These are phyloP conservation scores for Calocera cornea DNA, from an alignment of 768 basidiomycete species.

Conservation along the genomic window DNA sequence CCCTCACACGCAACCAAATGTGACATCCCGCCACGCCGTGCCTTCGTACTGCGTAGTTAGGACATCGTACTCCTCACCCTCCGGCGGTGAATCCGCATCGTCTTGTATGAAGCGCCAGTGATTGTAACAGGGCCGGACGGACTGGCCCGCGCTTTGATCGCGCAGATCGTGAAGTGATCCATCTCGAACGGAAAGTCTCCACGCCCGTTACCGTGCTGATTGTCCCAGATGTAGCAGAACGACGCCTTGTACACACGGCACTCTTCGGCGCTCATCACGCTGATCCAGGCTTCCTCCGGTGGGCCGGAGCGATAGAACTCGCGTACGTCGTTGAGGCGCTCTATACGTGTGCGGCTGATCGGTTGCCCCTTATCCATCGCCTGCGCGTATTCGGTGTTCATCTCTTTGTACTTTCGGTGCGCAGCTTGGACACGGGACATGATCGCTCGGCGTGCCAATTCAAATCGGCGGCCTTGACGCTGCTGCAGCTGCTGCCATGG, in stretches of 20 bases:
- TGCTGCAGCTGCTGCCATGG: background rate
- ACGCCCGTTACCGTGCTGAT: background rate
- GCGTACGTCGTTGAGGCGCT: background rate
- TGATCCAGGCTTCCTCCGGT: background rate
- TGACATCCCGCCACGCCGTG: too few species aligned
- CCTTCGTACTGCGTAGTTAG: too few species aligned
- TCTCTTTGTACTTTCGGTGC: background rate
- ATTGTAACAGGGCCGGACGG: background rate
- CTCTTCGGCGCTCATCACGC: background rate
- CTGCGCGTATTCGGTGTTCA: background rate
- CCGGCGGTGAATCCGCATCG: background rate
- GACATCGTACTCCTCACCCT: background rate
- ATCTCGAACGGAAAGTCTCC: background rate
- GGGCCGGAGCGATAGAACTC: background rate
- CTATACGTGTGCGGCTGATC: background rate
- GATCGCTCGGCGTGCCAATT: background rate
- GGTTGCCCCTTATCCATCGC: background rate
- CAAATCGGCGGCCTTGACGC: background rate
- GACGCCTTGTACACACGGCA: background rate
- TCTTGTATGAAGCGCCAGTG: background rate
- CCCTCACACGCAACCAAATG: too few species aligned
- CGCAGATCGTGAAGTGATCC: background rate
- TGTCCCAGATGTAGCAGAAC: background rate
- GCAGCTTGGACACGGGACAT: background rate
- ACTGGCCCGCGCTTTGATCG: background rate